These are phyloP conservation scores for Eimeria mitis DNA, from an alignment of 169 alveolate species.

Conservation along the genomic window DNA sequence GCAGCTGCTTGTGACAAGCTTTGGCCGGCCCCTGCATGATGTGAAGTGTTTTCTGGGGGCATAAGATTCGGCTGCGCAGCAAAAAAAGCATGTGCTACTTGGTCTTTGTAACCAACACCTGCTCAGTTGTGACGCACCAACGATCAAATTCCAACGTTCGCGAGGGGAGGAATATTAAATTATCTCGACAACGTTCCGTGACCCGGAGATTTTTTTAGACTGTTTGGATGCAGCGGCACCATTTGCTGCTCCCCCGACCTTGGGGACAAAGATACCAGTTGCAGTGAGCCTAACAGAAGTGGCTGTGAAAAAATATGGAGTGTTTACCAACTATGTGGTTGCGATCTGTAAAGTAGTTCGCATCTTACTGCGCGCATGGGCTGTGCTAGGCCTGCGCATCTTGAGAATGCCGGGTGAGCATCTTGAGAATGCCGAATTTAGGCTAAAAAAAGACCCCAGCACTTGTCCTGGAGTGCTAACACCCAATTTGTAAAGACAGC, in stretches of 20 bases:
- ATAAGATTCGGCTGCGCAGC: neutral
- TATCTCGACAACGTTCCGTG: neutral
- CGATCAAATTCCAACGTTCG: neutral
- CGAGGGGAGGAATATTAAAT: neutral
- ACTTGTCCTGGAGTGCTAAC: neutral
- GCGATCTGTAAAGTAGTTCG: neutral
- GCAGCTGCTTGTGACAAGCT: neutral
- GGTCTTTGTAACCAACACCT: neutral
- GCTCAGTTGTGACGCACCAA: neutral
- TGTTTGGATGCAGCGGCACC: neutral
- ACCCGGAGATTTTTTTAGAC: neutral
- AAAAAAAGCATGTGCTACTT: neutral
- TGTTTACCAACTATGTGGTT: neutral
- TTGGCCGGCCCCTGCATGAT: neutral
- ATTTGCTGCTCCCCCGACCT: neutral
- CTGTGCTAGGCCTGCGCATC: neutral
- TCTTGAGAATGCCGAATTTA: neutral
- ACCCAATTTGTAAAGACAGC: neutral
- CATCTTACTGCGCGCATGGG: neutral
- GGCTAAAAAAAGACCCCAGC: neutral
- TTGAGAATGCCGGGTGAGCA: neutral
- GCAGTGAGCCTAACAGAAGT: neutral
- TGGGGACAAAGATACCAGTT: neutral
- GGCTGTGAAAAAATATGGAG: neutral
- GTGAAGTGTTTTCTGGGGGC: neutral